phyloP scores from a whole-genome alignment of 306 rosid genomes.

The Begonia fuchsioides region DNA sequence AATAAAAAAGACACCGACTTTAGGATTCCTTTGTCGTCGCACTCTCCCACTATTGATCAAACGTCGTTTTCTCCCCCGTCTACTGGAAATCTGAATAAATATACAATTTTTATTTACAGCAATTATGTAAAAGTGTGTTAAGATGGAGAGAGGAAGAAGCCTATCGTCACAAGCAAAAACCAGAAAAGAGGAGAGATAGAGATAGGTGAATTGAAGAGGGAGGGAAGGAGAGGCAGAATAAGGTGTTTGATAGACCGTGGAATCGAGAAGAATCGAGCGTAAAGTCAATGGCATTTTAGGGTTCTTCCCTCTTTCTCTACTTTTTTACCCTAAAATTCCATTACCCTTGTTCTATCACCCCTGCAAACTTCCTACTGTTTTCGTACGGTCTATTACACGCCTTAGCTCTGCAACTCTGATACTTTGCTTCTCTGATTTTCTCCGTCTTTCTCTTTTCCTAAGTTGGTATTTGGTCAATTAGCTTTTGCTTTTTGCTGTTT shows the following conservation, averaged over 20 bases:
- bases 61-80: too few species aligned
- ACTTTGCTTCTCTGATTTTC: slow-evolving; percentile 3
- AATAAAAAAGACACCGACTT: too few species aligned
- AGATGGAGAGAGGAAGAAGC: not conserved
- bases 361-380: slow-evolving; percentile 16
- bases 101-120: too few species aligned
- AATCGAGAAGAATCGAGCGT: slow-evolving; percentile 30
- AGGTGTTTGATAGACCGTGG: slow-evolving; percentile 35
- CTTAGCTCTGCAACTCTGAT: slow-evolving; percentile 15
- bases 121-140: too few species aligned
- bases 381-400: slow-evolving; percentile 28
- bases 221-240: slow-evolving; percentile 26
- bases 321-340: slow-evolving; percentile 1
- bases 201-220: slow-evolving; percentile 6
- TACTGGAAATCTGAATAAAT: too few species aligned
- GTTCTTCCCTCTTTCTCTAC: slow-evolving; percentile 7
- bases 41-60: too few species aligned
- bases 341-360: slow-evolving; percentile 1
- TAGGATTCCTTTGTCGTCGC: too few species aligned
- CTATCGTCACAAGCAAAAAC: slow-evolving; percentile 4
- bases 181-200: slow-evolving; percentile 2
- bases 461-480: not conserved
- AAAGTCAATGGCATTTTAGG: slow-evolving; percentile 22
- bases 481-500: not conserved
- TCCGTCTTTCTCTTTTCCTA: slow-evolving; percentile 5